These are phyloP conservation scores for Aspergillus quadrilineatus DNA, from an alignment of 2,329 filamentous ascomycete genomes.

Conservation along the genomic window DNA sequence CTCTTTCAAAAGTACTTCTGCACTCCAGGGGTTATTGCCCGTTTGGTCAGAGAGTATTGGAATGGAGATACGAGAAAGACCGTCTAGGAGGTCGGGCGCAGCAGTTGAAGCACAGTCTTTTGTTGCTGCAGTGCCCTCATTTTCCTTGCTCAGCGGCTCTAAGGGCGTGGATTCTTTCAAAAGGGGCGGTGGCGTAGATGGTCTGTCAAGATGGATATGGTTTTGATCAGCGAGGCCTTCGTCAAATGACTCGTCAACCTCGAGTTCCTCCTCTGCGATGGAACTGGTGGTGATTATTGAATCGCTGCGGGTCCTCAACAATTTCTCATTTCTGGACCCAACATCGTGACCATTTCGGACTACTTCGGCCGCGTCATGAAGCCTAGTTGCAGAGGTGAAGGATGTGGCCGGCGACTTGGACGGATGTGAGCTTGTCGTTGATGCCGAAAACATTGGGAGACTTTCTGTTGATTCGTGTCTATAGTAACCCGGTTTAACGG, in stretches of 20 bases:
- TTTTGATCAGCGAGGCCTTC: conserved; percentile 25
- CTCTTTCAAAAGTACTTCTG: conserved; percentile 39
- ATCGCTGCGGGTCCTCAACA: conserved; percentile 8
- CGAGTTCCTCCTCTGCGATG: conserved; percentile 20
- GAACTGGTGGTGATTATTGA: conserved; percentile 15
- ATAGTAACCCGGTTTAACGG: conserved; percentile 37
- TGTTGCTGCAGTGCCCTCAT: background rate
- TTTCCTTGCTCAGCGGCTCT: conserved; percentile 16
- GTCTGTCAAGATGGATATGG: conserved; percentile 46
- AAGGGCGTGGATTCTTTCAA: conserved; percentile 37
- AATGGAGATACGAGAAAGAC: conserved; percentile 26
- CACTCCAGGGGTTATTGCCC: conserved; percentile 40
- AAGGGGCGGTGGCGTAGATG: conserved; percentile 38
- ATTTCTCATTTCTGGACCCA: conserved; percentile 3
- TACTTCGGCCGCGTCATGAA: conserved; percentile 23
- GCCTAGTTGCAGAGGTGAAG: conserved; percentile 38
- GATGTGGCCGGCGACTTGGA: conserved; percentile 55
- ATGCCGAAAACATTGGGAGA: conserved; percentile 64
- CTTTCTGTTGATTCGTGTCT: conserved; percentile 62
- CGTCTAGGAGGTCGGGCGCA: conserved; percentile 19
- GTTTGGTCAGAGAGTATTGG: conserved; percentile 34
- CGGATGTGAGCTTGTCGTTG: conserved; percentile 56
- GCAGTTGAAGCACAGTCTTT: conserved; percentile 2
- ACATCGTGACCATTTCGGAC: conserved; percentile 22
- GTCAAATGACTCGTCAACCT: conserved; percentile 26